A percentile compares a stretch with the other conserved stretches of the same genome.
Conservation (phyloP, 768 basidiomycete species). For the Auriscalpium orientale region DNA sequence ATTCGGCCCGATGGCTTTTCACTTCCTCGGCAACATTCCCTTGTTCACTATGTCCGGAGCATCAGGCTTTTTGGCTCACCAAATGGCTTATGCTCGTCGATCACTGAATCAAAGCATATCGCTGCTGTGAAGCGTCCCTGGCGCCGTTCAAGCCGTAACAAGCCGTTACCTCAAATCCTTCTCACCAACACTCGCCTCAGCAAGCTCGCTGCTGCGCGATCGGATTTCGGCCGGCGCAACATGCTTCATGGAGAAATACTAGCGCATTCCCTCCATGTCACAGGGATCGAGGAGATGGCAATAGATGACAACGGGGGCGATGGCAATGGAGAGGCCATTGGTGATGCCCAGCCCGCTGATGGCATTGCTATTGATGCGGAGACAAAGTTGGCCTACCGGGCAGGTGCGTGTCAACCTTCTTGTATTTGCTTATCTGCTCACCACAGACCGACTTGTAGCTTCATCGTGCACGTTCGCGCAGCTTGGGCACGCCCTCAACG, state of each 20-base stretch:
- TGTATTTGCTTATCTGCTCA: not conserved
- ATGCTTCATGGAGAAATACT: not conserved
- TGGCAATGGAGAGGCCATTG: not conserved
- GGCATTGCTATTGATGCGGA: not conserved
- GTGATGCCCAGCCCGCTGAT: not conserved
- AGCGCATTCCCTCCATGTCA: not conserved
- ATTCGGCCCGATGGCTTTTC: conserved; percentile 14
- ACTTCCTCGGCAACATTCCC: conserved; percentile 22
- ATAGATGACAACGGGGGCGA: not conserved
- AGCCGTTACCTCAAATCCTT: conserved; percentile 31
- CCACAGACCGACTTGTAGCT: not conserved
- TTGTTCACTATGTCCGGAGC: conserved; percentile 16
- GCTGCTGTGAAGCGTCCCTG: conserved; percentile 24
- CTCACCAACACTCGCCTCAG: conserved; percentile 15
- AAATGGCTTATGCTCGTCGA: conserved; percentile 17
- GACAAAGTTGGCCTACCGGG: not conserved
- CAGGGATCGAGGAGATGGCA: not conserved
- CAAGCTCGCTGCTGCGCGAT: conserved; percentile 21
- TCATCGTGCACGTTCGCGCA: not conserved
- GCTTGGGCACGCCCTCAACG: not conserved
- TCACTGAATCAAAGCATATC: conserved; percentile 18
- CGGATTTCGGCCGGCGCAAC: not conserved
- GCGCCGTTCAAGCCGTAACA: conserved; percentile 23
- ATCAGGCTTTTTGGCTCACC: conserved; percentile 20
- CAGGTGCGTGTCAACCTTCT: not conserved